Percentiles rank a stretch among this genome's conserved stretches.
phyloP scores from a whole-genome alignment of 2,329 filamentous ascomycete genomes.

The Cercospora brassicicola region DNA sequence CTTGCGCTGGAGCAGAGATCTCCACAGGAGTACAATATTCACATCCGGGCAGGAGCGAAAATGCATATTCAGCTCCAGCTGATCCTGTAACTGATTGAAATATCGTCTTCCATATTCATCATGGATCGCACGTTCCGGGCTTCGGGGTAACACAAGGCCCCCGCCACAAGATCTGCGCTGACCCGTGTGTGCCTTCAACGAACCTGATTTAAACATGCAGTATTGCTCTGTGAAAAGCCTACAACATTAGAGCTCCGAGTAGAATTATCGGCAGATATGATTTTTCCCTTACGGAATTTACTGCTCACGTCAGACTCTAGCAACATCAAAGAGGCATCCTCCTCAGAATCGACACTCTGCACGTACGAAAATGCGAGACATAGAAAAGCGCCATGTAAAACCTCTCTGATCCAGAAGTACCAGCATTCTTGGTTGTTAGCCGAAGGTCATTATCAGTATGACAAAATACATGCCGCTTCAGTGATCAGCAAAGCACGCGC shows the following conservation, averaged over 20 bases:
- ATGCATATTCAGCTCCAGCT: not conserved
- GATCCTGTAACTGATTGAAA: not conserved
- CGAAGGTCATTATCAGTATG: not conserved
- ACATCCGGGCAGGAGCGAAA: not conserved
- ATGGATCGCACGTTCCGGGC: not conserved
- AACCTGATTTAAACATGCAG: not conserved
- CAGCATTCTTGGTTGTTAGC: not conserved
- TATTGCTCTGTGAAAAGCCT: not conserved
- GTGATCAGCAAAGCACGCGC: not conserved
- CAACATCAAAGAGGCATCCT: not conserved
- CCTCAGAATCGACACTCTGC: not conserved
- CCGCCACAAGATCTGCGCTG: not conserved
- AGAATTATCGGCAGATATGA: not conserved
- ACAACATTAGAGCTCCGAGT: not conserved
- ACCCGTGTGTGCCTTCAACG: not conserved
- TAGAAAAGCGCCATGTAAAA: not conserved
- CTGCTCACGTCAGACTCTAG: not conserved
- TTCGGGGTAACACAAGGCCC: not conserved
- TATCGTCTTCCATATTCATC: not conserved
- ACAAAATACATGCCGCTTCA: not conserved
- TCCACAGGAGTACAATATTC: not conserved
- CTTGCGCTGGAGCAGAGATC: not conserved
- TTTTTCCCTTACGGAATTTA: not conserved
- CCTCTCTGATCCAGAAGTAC: not conserved
- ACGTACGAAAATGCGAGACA: not conserved